These are phyloP conservation scores for Quercus gilva DNA, from an alignment of 306 rosid genomes.

Conservation along the genomic window DNA sequence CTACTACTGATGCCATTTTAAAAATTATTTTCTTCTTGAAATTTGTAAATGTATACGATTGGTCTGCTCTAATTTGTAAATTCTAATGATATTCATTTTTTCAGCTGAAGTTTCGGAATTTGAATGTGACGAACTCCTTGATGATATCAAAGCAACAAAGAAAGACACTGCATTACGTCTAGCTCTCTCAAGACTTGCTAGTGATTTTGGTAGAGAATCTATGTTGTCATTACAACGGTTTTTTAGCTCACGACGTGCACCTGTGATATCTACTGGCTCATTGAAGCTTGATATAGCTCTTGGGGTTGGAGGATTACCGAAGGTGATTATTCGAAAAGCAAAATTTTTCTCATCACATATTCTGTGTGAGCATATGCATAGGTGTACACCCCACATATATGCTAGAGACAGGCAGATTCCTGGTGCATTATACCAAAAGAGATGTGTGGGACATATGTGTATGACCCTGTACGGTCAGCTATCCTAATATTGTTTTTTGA, in stretches of 20 bases:
- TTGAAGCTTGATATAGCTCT: slow-evolving; percentile 87
- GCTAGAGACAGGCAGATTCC: background rate
- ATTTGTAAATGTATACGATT: background rate
- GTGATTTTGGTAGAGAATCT: slow-evolving; percentile 63
- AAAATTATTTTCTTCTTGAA: background rate
- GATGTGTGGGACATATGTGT: background rate
- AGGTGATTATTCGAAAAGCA: slow-evolving; percentile 38
- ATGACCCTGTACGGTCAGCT: too few relatives aligned
- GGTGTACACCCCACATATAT: background rate
- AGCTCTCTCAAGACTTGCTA: slow-evolving; percentile 66
- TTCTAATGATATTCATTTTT: slow-evolving; percentile 6
- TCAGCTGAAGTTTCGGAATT: slow-evolving; percentile 49
- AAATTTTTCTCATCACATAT: slow-evolving; percentile 3
- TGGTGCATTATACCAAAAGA: background rate
- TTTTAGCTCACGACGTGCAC: slow-evolving; percentile 53
- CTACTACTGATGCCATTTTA: background rate
- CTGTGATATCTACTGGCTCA: slow-evolving; percentile 72
- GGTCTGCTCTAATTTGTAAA: background rate
- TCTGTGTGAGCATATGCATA: slow-evolving; percentile 2
- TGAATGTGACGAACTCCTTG: slow-evolving; percentile 45
- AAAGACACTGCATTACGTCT: slow-evolving; percentile 55
- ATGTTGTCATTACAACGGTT: slow-evolving; percentile 56
- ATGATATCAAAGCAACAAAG: slow-evolving; percentile 58
- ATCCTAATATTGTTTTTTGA: too few relatives aligned
- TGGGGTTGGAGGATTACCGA: slow-evolving; percentile 84